Base-by-base conservation (phyloP, 1,284 basidiomycete species). In the Macrocybe sp. region DNA sequence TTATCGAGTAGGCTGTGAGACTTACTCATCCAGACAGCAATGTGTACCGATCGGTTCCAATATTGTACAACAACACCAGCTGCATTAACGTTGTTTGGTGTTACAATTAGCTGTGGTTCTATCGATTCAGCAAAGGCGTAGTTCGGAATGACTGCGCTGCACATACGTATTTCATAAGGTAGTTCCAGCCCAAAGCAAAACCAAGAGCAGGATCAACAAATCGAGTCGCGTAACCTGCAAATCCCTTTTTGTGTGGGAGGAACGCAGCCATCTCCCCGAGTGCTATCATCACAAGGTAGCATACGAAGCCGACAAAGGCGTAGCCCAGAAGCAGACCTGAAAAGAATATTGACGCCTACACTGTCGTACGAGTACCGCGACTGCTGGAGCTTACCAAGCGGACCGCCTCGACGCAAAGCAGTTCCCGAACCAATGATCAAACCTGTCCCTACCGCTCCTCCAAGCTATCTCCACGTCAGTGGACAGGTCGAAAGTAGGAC, bases 341-440 rank as follows among this genome's bases (percentile, higher is more conserved):
- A 30, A 6, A 41, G 44, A 36, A 46, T 7, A 37, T 22, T 22
- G 22, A 22, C 22, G 22, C 41, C 29, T 42, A 10, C 8, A 10
- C 16, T 1, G 41, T 40, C 16, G 30, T 42, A 10, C 8, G 41
- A 29, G 22, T n/a, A 41, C 11, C 12, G 1, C 14, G 7, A n/a
- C 22, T 42, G 11, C 22, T 9, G 1, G 28, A 30, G 34, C 41
- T 42, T 51, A 69, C 75, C 75, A 8, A 76, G 66, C 3, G 79
- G 79, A 4, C 79, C 79, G 44, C 78, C 79, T 45, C 72, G 66
- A 41, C 70, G 67, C 14, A 81, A 64, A 5, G 77, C 79, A 44
- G 78, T 77, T 2, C 78, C 78, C 34, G 76, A 70, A 28, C 86
- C 87, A 55, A 91, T 89, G 54, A 91, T 84, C 12, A 91, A 69